These are phyloP conservation scores for Coemansia sp. DNA, from an alignment of 192 early-diverging fungal genomes.

Conservation along the genomic window DNA sequence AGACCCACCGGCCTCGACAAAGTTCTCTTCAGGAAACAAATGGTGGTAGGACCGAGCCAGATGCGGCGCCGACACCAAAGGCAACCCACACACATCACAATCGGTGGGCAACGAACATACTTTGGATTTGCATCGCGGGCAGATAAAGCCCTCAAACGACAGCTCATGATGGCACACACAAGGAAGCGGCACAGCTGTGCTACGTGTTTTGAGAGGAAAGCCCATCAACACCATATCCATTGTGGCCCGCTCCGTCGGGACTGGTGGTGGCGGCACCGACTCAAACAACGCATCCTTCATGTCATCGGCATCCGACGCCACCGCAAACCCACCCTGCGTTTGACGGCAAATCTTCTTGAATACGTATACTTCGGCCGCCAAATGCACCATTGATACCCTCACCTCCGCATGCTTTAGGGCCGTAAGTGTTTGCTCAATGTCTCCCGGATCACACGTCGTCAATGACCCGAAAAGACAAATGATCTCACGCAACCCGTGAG, in stretches of 20 bases:
- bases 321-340: constrained; percentile 78
- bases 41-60: constrained; percentile 92
- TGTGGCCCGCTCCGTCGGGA: constrained; percentile 50
- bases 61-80: constrained; percentile 83
- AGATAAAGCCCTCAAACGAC: constrained; percentile 69
- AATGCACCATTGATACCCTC: constrained; percentile 79
- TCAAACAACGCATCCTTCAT: constrained; percentile 80
- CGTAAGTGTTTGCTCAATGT: constrained; percentile 78
- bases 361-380: constrained; percentile 86
- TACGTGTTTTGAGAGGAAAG: constrained; percentile 59
- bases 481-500: constrained; percentile 84
- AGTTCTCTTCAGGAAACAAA: constrained; percentile 87
- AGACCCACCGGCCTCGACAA: constrained; percentile 50
- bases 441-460: constrained; percentile 89
- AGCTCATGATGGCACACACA: constrained; percentile 79
- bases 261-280: constrained; percentile 79
- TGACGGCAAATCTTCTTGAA: constrained; percentile 65
- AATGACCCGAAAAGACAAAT: constrained; percentile 82
- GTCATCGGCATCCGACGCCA: constrained; percentile 77
- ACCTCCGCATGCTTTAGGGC: constrained; percentile 62
- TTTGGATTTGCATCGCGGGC: constrained; percentile 75
- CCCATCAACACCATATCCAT: constrained; percentile 85
- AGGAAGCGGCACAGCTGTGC: constrained; percentile 35
- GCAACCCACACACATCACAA: constrained; percentile 84
- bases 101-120: constrained; percentile 88